phyloP scores from a whole-genome alignment of 2,329 filamentous ascomycete genomes.

The Zarea fungicola region DNA sequence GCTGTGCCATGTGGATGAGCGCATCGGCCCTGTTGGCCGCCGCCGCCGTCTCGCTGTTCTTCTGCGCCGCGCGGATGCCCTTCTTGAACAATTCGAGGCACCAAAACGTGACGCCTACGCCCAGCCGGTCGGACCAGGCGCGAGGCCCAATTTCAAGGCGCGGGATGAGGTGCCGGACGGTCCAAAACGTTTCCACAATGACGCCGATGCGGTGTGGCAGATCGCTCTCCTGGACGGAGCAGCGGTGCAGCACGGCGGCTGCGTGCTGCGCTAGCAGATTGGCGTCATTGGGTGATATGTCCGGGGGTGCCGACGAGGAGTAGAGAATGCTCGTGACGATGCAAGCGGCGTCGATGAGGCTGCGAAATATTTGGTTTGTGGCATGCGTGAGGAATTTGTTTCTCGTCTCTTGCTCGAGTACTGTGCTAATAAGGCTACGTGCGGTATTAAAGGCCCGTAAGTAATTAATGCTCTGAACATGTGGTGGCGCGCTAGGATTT shows the following conservation, averaged over 20 bases:
- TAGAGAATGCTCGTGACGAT: slow-evolving; percentile 42
- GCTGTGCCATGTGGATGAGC: slow-evolving; percentile 23
- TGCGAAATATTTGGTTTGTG: slow-evolving; percentile 45
- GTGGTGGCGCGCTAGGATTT: slow-evolving; percentile 31
- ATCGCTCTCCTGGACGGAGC: slow-evolving; percentile 45
- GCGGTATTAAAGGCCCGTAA: slow-evolving; percentile 45
- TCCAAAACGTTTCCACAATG: slow-evolving; percentile 47
- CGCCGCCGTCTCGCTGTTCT: slow-evolving; percentile 22
- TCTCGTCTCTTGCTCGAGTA: slow-evolving; percentile 38
- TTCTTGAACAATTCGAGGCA: slow-evolving; percentile 44
- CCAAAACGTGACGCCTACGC: slow-evolving; percentile 45
- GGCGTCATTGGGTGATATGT: slow-evolving; percentile 26
- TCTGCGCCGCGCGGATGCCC: slow-evolving; percentile 34
- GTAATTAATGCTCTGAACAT: slow-evolving; percentile 38
- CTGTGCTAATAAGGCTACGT: slow-evolving; percentile 38
- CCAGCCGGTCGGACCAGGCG: slow-evolving; percentile 41
- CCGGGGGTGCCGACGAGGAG: slow-evolving; percentile 32
- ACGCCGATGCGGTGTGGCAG: slow-evolving; percentile 39
- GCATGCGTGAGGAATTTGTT: slow-evolving; percentile 39
- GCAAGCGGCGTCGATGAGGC: slow-evolving; percentile 40
- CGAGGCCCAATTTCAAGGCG: slow-evolving; percentile 35
- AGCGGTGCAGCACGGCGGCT: slow-evolving; percentile 34
- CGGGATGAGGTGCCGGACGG: slow-evolving; percentile 32
- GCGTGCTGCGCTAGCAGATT: slow-evolving; percentile 26
- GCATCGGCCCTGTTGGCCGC: slow-evolving; percentile 25